These are phyloP conservation scores for Scutellaria minor DNA, from an alignment of 257 asterid genomes.

Conservation along the genomic window DNA sequence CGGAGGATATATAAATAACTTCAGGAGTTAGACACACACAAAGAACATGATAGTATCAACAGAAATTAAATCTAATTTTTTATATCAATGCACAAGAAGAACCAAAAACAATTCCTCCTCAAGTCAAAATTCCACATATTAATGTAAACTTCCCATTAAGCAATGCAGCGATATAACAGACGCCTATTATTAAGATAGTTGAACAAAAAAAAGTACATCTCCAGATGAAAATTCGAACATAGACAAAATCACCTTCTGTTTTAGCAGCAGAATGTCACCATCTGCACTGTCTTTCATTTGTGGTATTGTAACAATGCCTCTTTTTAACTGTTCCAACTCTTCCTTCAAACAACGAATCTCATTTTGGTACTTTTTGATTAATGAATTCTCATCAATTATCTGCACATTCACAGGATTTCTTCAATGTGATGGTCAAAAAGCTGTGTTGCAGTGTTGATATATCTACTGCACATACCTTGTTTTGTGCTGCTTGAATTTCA, in stretches of 20 bases:
- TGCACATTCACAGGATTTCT: conserved; percentile 53
- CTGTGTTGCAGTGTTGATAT: conserved; percentile 30
- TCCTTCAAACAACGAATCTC: conserved; percentile 95
- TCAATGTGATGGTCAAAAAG: conserved; percentile 22
- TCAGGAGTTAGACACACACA: no score
- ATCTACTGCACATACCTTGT: conserved; percentile 62
- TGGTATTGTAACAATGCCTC: conserved; percentile 79
- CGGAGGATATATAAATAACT: no score
- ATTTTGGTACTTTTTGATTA: conserved; percentile 91
- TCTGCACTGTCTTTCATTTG: conserved; percentile 63
- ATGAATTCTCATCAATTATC: conserved; percentile 98
- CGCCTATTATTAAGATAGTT: not conserved
- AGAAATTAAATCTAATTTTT: not conserved
- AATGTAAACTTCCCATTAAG: conserved; percentile 11
- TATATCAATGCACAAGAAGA: conserved; percentile 10
- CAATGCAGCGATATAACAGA: conserved; percentile 22
- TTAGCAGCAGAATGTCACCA: conserved; percentile 82
- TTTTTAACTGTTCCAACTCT: conserved; percentile 91
- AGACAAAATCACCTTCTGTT: conserved; percentile 75
- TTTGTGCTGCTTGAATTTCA: conserved; percentile 94
- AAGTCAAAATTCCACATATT: conserved; percentile 21
- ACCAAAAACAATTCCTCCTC: conserved; percentile 27
- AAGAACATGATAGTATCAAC: not conserved
- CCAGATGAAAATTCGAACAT: conserved; percentile 20
- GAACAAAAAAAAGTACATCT: conserved; percentile 6